Evolutionary conservation across 2,329 filamentous ascomycete genomes (phyloP), one percentile per base, ranked within the genome.

Genomic region (Lasiodiplodia sp.): DNA sequence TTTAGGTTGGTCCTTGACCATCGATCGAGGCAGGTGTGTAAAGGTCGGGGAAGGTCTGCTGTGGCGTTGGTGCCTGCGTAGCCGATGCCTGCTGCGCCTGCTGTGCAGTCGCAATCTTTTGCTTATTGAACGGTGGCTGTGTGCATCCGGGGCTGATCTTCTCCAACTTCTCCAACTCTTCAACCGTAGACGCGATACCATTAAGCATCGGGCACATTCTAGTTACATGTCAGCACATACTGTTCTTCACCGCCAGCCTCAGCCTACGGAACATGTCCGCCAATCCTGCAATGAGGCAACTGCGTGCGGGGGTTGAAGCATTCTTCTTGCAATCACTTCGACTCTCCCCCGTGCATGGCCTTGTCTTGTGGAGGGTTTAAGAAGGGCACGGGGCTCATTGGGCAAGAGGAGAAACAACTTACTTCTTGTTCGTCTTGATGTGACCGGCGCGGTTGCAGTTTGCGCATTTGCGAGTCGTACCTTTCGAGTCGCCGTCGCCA

Each of bases 371-470:
- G 40, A n/a, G 44, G 44, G 21, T 8, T 18, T 21, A 47, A 47
- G 3, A 21, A 11, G 44, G n/a, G 18, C n/a, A n/a, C 8, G 44
- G 6, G 3, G 44, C 44, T 18, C 8, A 14, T 56, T n/a, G 16
- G 16, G 23, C 2, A 34, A 11, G 18, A 28, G n/a, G 23, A 2
- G n/a, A 62, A 34, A 25, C 23, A 44, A 64, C 73, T 62, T 70
- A 96, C 93, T 97, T 98, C 84, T 97, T 97, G 85, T 98, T 98
- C 58, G 95, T 98, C 82, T 97, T 97, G 85, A 99, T 99, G 77
- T 99, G 96, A 38, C 96, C 96, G 67, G 97, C 92, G 79, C 96
- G 92, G 63, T 96, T 96, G 82, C 96, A 99, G 80, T 97, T 98
- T 73, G 96, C 96, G 82, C 96, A 99, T 83, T 98, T 98, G 75